These are phyloP conservation scores for Pseudotsuga menziesii DNA, from an alignment of 75 land plant genomes.

Conservation along the genomic window DNA sequence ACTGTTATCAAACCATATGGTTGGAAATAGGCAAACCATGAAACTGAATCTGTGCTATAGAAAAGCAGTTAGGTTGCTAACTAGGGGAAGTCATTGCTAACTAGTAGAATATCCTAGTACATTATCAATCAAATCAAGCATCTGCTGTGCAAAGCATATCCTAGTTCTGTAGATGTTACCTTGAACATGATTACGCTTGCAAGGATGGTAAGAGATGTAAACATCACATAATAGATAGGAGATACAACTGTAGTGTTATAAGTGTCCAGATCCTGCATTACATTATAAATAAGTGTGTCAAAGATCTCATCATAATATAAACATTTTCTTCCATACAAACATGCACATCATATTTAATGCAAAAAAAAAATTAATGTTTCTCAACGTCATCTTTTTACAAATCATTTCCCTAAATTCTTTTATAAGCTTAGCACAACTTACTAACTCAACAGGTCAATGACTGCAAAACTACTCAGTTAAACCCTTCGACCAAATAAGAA, in stretches of 20 bases:
- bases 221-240: slow-evolving; percentile 81
- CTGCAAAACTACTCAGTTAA: not conserved
- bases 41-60: no score
- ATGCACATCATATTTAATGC: not conserved
- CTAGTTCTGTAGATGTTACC: slow-evolving; percentile 26
- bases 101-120: no score
- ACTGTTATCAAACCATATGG: no score
- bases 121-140: no score
- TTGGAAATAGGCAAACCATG: no score
- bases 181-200: slow-evolving; percentile 91
- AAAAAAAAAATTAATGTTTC: not conserved
- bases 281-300: slow-evolving; percentile 1
- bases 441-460: not conserved
- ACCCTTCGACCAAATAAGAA: not conserved
- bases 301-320: not conserved
- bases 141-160: no score
- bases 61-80: no score
- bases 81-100: no score
- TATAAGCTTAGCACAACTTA: not conserved
- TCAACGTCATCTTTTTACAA: not conserved
- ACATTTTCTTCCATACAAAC: not conserved
- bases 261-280: slow-evolving; percentile 67
- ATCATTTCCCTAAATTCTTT: not conserved
- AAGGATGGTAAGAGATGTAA: slow-evolving; percentile 71
- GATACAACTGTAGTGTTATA: slow-evolving; percentile 83